phyloP scores from a whole-genome alignment of 805 yeast species.

The Candida nitratophila region DNA sequence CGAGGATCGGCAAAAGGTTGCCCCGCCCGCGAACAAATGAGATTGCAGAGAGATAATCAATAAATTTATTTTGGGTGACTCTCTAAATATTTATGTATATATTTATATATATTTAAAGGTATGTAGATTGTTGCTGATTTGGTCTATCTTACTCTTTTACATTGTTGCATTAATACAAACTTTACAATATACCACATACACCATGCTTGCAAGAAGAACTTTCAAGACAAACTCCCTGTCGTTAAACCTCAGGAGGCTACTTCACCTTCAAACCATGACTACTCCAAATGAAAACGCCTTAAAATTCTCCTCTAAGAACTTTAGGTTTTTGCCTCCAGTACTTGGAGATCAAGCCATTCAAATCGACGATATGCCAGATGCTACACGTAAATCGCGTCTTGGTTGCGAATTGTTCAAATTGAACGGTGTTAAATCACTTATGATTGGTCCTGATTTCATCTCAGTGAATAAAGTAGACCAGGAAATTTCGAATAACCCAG shows the following conservation, averaged over 20 bases:
- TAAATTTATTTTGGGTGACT: too few species aligned
- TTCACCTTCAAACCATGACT: slow-evolving; percentile 34
- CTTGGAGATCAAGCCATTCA: slow-evolving; percentile 35
- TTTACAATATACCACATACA: not conserved
- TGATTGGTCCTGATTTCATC: slow-evolving; percentile 69
- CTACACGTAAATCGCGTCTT: slow-evolving; percentile 52
- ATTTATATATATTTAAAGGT: too few species aligned
- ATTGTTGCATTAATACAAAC: not conserved
- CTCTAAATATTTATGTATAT: too few species aligned
- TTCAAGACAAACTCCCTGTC: not conserved
- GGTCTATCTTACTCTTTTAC: not conserved
- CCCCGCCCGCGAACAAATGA: not conserved
- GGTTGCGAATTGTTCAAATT: slow-evolving; percentile 53
- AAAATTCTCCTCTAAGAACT: slow-evolving; percentile 50
- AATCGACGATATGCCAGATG: slow-evolving; percentile 45
- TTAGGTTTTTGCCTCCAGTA: slow-evolving; percentile 37
- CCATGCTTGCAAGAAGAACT: not conserved
- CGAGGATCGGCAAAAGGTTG: not conserved
- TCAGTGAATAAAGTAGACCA: slow-evolving; percentile 54
- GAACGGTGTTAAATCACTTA: slow-evolving; percentile 59
- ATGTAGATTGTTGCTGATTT: too few species aligned
- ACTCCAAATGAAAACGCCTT: slow-evolving; percentile 77
- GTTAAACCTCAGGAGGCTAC: not conserved
- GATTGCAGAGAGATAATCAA: not conserved
- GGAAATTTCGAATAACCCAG: slow-evolving; percentile 23